Evolutionary conservation across 352 stramenopile species (phyloP).

Genomic region (Pythium apleroticum): DNA sequence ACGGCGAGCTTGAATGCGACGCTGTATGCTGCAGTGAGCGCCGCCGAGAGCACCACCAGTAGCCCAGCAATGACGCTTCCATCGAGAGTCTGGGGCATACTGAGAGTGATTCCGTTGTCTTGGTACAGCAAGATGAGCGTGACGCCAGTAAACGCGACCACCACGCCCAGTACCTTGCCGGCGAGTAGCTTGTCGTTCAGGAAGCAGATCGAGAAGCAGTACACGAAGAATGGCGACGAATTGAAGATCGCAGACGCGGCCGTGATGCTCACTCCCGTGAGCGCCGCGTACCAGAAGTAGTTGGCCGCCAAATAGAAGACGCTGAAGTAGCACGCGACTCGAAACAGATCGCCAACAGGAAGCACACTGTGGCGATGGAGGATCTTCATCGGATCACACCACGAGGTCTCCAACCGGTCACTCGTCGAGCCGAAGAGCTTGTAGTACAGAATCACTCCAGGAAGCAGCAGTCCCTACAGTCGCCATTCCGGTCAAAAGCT

Average conservation of each 20-base stretch:
- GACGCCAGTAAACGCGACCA: conserved; percentile 42
- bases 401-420: conserved; percentile 13
- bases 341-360: conserved; percentile 26
- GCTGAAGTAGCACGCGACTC: conserved; percentile 38
- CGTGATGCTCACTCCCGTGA: conserved; percentile 41
- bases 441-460: conserved; percentile 37
- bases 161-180: conserved; percentile 38
- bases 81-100: conserved; percentile 19
- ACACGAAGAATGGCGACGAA: conserved; percentile 54
- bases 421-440: conserved; percentile 22
- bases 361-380: conserved; percentile 37
- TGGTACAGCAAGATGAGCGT: conserved; percentile 42
- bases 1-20: conserved; percentile 36
- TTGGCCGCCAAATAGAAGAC: conserved; percentile 46
- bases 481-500: background rate
- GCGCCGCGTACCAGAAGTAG: conserved; percentile 58
- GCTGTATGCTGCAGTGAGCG: conserved; percentile 43
- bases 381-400: conserved; percentile 23
- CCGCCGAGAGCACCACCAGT: conserved; percentile 40
- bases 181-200: conserved; percentile 37
- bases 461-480: conserved; percentile 38
- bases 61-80: conserved; percentile 37
- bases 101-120: conserved; percentile 22
- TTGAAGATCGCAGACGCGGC: conserved; percentile 51
- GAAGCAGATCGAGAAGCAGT: conserved; percentile 62